Base-by-base conservation (phyloP, 805 yeast genomes). In the Candida tammaniensis region DNA sequence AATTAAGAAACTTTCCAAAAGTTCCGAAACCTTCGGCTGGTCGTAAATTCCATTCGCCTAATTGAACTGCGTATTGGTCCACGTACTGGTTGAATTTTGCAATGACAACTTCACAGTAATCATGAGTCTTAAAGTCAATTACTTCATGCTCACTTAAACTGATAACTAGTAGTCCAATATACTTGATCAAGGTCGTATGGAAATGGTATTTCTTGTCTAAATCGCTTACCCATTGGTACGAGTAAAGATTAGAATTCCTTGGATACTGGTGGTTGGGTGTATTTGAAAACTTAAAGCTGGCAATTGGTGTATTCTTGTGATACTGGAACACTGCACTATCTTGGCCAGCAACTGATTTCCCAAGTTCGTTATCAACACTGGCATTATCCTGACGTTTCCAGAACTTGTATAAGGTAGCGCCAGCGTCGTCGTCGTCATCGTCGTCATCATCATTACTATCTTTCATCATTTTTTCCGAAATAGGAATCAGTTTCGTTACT, bases 61-160 rank as follows among this genome's bases (percentile, higher is more conserved):
- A 29, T 5, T 15, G 20, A 1, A 30, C 17, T 4, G 28, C 15
- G 29, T 54, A 46, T 2, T 40, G 34, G 0, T 25, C 31, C 4
- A 42, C 14, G 24, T 63, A 47, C 4, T 38, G 30, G 4, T 41
- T 35, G 26, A 50, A 57, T 24, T 43, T 51, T 1, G 33, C 21
- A 13, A 30, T 35, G 8, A 59, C 47, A 7, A 37, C 31, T 1
- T 31, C 22, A 32, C 54, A 49, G 42, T 59, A 61, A 3, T 40
- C 36, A 2, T 34, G 20, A 1, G 61, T 46, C 24, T 49, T 52
- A 34, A 46, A 51, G 33, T 57, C 56, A 17, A 60, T 57, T 7
- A 64, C 61, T 36, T 67, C 72, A 36, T 59, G 68, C 28, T 67
- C 73, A 30, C 64, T 53, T 14, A 67, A 40, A 4, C 64, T 47